A percentile compares a stretch with the other conserved stretches of the same genome.
Evolutionary conservation across 2,329 filamentous ascomycete genomes (phyloP).

Genomic region (Magnaporthiopsis rhizophila): DNA sequence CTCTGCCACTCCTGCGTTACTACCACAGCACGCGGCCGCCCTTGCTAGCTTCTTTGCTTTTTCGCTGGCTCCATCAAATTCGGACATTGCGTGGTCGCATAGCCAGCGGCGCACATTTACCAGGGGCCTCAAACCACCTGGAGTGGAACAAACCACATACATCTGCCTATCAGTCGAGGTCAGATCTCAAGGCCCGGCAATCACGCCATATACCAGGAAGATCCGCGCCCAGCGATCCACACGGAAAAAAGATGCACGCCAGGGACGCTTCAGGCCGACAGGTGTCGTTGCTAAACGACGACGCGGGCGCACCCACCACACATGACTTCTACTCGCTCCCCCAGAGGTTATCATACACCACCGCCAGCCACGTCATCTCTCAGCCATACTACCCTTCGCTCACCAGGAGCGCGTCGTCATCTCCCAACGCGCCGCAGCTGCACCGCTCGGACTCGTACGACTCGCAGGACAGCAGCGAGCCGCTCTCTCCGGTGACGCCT

Average conservation of each 20-base stretch:
- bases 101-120: neutral
- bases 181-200: neutral
- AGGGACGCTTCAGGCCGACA: constrained; percentile 48
- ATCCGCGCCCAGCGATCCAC: neutral
- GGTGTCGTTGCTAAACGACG: constrained; percentile 54
- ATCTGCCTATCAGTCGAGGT: too few relatives aligned
- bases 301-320: constrained; percentile 21
- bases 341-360: constrained; percentile 23
- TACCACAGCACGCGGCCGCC: too few relatives aligned
- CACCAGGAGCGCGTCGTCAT: constrained; percentile 33
- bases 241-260: constrained; percentile 37
- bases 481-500: constrained; percentile 48
- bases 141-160: neutral
- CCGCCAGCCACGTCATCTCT: constrained; percentile 24
- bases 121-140: neutral
- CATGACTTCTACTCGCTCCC: constrained; percentile 13
- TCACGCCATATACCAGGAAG: neutral
- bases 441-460: constrained; percentile 54
- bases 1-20: too few relatives aligned
- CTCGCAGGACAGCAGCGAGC: constrained; percentile 48
- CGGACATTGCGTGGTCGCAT: neutral
- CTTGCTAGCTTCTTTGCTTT: too few relatives aligned
- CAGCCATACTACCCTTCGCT: constrained; percentile 26
- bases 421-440: constrained; percentile 48
- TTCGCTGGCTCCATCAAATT: neutral